phyloP scores from a whole-genome alignment of 441 rosid genomes.

The Populus hybrid region DNA sequence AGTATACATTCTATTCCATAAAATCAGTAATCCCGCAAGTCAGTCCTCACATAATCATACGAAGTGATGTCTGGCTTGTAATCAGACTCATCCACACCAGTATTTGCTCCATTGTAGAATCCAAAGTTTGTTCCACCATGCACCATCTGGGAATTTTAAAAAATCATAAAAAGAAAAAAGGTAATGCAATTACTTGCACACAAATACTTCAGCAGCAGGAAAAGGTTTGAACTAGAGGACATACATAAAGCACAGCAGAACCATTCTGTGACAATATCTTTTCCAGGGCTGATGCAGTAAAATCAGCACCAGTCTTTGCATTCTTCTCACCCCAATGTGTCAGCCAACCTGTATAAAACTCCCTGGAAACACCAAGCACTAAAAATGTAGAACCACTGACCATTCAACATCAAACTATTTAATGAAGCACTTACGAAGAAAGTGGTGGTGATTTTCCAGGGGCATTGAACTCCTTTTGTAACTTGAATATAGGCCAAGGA shows the following conservation, averaged over 20 bases:
- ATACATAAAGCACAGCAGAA: constrained; percentile 94
- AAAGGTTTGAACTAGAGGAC: constrained; percentile 20
- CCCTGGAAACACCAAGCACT: constrained; percentile 43
- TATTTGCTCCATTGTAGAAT: constrained; percentile 92
- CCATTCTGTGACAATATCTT: constrained; percentile 75
- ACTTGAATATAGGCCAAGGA: constrained; percentile 80
- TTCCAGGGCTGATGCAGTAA: constrained; percentile 67
- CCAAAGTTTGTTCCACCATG: constrained; percentile 99
- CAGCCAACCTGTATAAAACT: constrained; percentile 98
- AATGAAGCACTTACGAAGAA: constrained; percentile 60
- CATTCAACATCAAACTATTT: constrained; percentile 1
- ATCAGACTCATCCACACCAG: constrained; percentile 54
- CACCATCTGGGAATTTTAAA: constrained; percentile 66
- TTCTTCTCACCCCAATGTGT: constrained; percentile 94
- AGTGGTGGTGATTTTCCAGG: constrained; percentile 97
- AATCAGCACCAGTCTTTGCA: constrained; percentile 60
- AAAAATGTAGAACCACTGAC: constrained; percentile 14
- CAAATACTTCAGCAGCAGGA: constrained; percentile 15
- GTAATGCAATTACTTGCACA: not conserved
- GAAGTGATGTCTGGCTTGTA: constrained; percentile 95
- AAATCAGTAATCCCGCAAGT: constrained; percentile 4
- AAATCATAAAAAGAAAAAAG: not conserved
- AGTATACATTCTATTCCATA: not conserved
- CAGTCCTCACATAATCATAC: constrained; percentile 80
- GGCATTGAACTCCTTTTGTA: constrained; percentile 85